Base-by-base conservation (phyloP, 2,329 filamentous ascomycete species). In the Cadophora luteo-olivacea region DNA sequence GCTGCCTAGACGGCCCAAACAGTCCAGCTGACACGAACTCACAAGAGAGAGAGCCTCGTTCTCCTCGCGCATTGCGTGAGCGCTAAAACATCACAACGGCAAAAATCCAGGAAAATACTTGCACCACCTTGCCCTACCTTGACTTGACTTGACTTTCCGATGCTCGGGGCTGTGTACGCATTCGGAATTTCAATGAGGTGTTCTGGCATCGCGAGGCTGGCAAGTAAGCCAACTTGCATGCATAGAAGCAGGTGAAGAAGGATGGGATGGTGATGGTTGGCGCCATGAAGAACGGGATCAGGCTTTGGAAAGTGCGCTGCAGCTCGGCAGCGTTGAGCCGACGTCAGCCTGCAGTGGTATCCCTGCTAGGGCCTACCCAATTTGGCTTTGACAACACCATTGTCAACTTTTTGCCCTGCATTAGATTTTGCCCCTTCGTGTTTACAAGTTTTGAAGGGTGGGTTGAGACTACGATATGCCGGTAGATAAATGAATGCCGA, bases 291-390 rank as follows among this genome's bases (percentile, higher is more conserved):
- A 52, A 24, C 24, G 29, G 24, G 2, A 54, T 61, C 65, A 66
- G 58, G 65, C 58, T 66, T 66, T 54, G 24, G 33, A 32, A 16
- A 16, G 41, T 61, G 41, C 9, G 49, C n/a, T 62, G 67, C 63
- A 68, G 64, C 41, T 61, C 68, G 64, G 41, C 49, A 62, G n/a
- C 32, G 22, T 33, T 58, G 52, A 54, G 29, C 25, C 60, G 61
- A 69, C 68, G 68, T 69, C 68, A 69, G 64, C 29, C 68, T 65
- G 61, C 61, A 69, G 64, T n/a, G 24, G 12, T 16, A 65, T 65
- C 62, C 63, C 57, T 68, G 62, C 32, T 41, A 36, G 32, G 41
- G n/a, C 7, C 14, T 64, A 32, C 54, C 22, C 33, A 5, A 57
- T 60, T 64, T 36, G 25, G 41, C n/a, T 58, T 63, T 32, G 12